Conservation (phyloP, 331 rosid species). For the Quercus phellos region DNA sequence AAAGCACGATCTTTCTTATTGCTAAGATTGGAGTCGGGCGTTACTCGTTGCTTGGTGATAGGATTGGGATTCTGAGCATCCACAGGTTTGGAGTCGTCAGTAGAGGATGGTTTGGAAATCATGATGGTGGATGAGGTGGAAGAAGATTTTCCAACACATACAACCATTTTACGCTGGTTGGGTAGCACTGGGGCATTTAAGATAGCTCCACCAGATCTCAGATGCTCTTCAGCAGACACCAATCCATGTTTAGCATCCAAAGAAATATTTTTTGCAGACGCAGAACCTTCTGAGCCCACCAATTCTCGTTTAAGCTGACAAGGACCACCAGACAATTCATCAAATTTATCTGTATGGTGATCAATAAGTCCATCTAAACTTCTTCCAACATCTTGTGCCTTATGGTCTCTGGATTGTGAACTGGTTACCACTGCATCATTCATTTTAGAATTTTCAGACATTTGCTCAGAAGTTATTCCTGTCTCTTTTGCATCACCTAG, state of each 20-base stretch:
- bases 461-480: slow-evolving; percentile 38
- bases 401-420: slow-evolving; percentile 40
- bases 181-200: slow-evolving; percentile 25
- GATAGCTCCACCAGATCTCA: slow-evolving; percentile 39
- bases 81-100: slow-evolving; percentile 38
- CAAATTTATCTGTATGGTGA: slow-evolving; percentile 40
- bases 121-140: slow-evolving; percentile 34
- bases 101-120: slow-evolving; percentile 39
- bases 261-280: slow-evolving; percentile 34
- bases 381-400: slow-evolving; percentile 37
- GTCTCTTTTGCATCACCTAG: slow-evolving; percentile 37
- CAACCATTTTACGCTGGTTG: slow-evolving; percentile 38
- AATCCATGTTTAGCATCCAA: slow-evolving; percentile 48
- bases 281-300: slow-evolving; percentile 48
- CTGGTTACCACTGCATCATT: slow-evolving; percentile 32
- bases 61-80: slow-evolving; percentile 44
- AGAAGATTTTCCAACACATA: slow-evolving; percentile 48
- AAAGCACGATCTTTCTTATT: slow-evolving; percentile 49
- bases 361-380: slow-evolving; percentile 39
- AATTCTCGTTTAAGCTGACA: slow-evolving; percentile 43
- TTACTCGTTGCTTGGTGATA: slow-evolving; percentile 39
- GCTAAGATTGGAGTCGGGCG: slow-evolving; percentile 40
- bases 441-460: slow-evolving; percentile 40
- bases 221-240: slow-evolving; percentile 47
- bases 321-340: slow-evolving; percentile 39